A percentile compares a stretch with the other conserved stretches of the same genome.
Conservation (phyloP, 139 green algal species). For the Tetradesmus obliquus region DNA sequence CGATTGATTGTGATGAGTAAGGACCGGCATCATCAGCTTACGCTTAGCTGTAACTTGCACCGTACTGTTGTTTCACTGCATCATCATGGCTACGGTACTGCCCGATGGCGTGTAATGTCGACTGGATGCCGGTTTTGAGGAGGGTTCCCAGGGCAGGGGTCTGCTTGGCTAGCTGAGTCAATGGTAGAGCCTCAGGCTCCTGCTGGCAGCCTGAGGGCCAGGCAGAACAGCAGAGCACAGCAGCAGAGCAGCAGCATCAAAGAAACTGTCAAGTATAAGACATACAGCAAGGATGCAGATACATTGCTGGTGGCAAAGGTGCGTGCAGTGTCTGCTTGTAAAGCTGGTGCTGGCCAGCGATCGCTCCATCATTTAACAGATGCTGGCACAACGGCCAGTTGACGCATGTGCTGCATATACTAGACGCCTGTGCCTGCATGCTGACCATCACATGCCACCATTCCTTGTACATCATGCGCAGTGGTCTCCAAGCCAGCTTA, state of each 20-base stretch:
- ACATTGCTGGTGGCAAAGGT: conserved; percentile 43
- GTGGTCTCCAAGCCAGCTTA: conserved; percentile 66
- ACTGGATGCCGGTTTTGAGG: not conserved
- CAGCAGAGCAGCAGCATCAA: not conserved
- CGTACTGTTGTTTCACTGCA: not conserved
- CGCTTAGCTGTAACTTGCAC: not conserved
- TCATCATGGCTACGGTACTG: not conserved
- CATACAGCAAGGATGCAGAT: conserved; percentile 60
- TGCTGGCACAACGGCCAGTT: not conserved
- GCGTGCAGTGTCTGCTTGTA: not conserved
- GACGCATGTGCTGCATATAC: not conserved
- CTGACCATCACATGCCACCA: not conserved
- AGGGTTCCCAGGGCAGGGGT: not conserved
- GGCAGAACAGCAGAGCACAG: not conserved
- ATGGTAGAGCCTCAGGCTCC: not conserved
- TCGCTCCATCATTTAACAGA: not conserved
- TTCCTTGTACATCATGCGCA: conserved; percentile 32
- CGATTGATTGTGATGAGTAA: no score
- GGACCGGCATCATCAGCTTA: no score
- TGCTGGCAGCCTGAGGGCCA: conserved; percentile 10
- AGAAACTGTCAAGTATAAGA: conserved; percentile 68
- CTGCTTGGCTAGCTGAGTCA: not conserved
- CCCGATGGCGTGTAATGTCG: not conserved
- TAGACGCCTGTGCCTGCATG: not conserved
- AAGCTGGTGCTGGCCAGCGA: not conserved